phyloP scores from a whole-genome alignment of 805 yeast species.

The Millerozyma acaciae region DNA sequence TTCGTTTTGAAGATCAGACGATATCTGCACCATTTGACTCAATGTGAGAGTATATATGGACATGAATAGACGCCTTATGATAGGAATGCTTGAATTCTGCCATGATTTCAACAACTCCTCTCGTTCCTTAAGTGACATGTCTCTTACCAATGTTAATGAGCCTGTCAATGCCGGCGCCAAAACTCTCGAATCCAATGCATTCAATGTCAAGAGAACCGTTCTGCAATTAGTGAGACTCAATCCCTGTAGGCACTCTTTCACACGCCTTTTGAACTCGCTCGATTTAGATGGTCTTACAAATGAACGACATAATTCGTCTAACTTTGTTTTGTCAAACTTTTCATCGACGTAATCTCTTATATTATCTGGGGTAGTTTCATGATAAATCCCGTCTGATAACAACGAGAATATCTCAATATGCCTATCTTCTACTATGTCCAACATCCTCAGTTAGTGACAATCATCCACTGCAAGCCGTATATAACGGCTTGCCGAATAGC shows the following conservation, averaged over 20 bases:
- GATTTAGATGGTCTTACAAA: constrained; percentile 25
- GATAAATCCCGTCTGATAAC: constrained; percentile 33
- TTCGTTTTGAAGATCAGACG: constrained; percentile 29
- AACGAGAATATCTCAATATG: constrained; percentile 26
- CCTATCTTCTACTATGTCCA: constrained; percentile 10
- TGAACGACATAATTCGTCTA: constrained; percentile 26
- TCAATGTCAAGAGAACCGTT: constrained; percentile 21
- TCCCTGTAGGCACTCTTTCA: constrained; percentile 11
- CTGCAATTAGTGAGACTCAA: constrained; percentile 15
- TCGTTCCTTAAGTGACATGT: constrained; percentile 33
- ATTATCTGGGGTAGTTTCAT: constrained; percentile 25
- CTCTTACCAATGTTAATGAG: constrained; percentile 30
- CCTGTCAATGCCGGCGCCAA: constrained; percentile 31
- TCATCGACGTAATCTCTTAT: constrained; percentile 22
- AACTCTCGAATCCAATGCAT: constrained; percentile 26
- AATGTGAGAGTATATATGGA: constrained; percentile 23
- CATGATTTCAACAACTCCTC: constrained; percentile 31
- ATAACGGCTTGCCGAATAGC: no score
- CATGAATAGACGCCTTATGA: constrained; percentile 32
- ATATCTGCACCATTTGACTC: constrained; percentile 21
- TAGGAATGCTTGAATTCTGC: constrained; percentile 37
- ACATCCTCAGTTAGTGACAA: no score
- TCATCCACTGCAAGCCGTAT: no score
- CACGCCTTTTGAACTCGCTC: constrained; percentile 21
- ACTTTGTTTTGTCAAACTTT: constrained; percentile 22